Base-by-base conservation (phyloP, 768 basidiomycete genomes). In the Boletus insuetus region DNA sequence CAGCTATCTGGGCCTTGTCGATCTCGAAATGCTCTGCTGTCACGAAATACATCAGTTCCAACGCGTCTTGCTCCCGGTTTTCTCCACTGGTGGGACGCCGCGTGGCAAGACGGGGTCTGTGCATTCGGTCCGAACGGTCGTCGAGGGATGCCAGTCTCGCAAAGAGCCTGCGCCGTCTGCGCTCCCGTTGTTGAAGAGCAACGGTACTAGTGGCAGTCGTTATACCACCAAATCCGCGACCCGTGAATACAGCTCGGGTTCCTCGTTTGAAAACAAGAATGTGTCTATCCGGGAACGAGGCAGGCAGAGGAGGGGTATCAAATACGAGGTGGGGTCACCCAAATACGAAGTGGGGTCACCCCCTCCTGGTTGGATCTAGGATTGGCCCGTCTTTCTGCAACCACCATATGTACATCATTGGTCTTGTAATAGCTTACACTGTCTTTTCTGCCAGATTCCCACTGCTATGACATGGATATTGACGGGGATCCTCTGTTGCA, bases 1-100 rank as follows among this genome's bases (percentile, higher is more conserved):
- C 2, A 75, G 75, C 40, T 91, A 84, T 64, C 82, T 93, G n/a
- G 83, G 81, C 26, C 82, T 93, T 49, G 78, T 79, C 0, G 79
- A 79, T 43, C 77, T 94, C 17, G 75, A 82, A 56, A 78, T 76
- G 58, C 77, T 94, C 2, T 92, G 91, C 64, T 70, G 72, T 9
- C 82, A 84, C 17, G 88, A 92, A 71, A 77, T 91, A 37, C 78
- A 79, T 19, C 75, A 77, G 29, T 76, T 78, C 26, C 80, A 80
- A 46, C 74, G 70, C 29, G 65, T 75, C 26, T 68, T 74, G 47
- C 61, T 74, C 17, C 42, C 62, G 41, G 58, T 54, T 19, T 79
- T 77, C 55, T 14, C 34, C 34, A 6, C 34, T 35, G 75, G 79
- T 19, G 81, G 78, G 20, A 64, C 20, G 9, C 54, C 43, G 17